These are phyloP conservation scores for Tylopilus subfusipes DNA, from an alignment of 768 basidiomycete genomes.

Conservation along the genomic window DNA sequence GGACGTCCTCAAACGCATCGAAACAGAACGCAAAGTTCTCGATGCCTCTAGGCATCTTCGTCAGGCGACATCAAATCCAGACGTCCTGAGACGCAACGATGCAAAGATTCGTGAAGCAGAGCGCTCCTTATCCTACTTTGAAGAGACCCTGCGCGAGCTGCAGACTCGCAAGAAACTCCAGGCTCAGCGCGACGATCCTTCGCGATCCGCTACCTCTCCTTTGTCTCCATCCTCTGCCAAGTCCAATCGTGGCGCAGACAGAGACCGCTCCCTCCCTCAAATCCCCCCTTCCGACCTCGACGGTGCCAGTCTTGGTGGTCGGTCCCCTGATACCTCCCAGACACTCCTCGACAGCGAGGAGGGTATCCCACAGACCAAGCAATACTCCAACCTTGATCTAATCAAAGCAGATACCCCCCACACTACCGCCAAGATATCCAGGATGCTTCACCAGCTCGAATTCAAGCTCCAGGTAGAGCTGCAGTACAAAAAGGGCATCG, in stretches of 20 bases:
- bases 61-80: constrained; percentile 80
- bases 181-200: constrained; percentile 52
- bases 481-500: constrained; percentile 97
- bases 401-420: constrained; percentile 97
- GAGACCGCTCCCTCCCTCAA: constrained; percentile 38
- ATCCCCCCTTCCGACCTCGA: constrained; percentile 54
- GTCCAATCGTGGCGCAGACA: constrained; percentile 22
- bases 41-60: constrained; percentile 78
- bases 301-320: constrained; percentile 28
- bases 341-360: constrained; percentile 37
- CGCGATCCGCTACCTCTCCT: constrained; percentile 48
- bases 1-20: constrained; percentile 85
- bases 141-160: constrained; percentile 79
- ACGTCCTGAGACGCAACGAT: constrained; percentile 78
- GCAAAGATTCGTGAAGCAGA: constrained; percentile 85
- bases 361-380: constrained; percentile 51
- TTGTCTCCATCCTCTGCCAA: constrained; percentile 18
- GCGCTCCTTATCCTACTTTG: constrained; percentile 80
- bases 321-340: constrained; percentile 40
- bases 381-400: constrained; percentile 84
- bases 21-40: constrained; percentile 89
- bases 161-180: constrained; percentile 71
- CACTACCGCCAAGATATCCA: constrained; percentile 92
- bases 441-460: constrained; percentile 97
- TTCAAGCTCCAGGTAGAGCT: constrained; percentile 98